These are phyloP conservation scores for Wickerhamomyces rabaulensis DNA, from an alignment of 805 yeast genomes.

Conservation along the genomic window DNA sequence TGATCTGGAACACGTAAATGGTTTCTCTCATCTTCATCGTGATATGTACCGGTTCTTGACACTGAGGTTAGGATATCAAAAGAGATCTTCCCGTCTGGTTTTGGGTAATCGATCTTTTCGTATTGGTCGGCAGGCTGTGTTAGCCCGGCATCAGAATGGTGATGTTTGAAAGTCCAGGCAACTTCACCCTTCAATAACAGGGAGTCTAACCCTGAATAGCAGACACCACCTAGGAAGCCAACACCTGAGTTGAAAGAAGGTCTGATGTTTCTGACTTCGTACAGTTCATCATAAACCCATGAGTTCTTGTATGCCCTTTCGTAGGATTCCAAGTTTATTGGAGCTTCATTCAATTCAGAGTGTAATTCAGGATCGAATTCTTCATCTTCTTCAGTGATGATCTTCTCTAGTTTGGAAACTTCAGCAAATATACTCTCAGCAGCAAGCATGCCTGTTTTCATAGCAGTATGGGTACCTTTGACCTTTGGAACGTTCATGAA, in stretches of 20 bases:
- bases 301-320: constrained; percentile 64
- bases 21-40: constrained; percentile 89
- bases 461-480: constrained; percentile 97
- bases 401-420: constrained; percentile 38
- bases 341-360: constrained; percentile 33
- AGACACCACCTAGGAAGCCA: constrained; percentile 79
- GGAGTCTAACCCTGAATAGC: constrained; percentile 80
- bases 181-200: constrained; percentile 70
- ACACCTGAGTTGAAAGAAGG: constrained; percentile 80
- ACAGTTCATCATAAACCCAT: constrained; percentile 82
- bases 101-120: constrained; percentile 81
- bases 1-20: constrained; percentile 72
- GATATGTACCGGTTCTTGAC: constrained; percentile 93
- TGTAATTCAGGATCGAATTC: constrained; percentile 36
- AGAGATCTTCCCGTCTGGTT: constrained; percentile 90
- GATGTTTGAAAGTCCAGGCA: constrained; percentile 83
- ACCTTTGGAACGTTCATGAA: constrained; percentile 96
- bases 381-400: constrained; percentile 36
- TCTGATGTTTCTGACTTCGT: constrained; percentile 82
- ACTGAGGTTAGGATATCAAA: constrained; percentile 94
- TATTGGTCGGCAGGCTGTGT: constrained; percentile 65
- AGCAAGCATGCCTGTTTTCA: constrained; percentile 92
- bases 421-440: constrained; percentile 73
- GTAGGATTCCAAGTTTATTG: constrained; percentile 51
- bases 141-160: constrained; percentile 61